Evolutionary conservation across 345 rosid genomes (phyloP).

Genomic region (Lepidium didymum): DNA sequence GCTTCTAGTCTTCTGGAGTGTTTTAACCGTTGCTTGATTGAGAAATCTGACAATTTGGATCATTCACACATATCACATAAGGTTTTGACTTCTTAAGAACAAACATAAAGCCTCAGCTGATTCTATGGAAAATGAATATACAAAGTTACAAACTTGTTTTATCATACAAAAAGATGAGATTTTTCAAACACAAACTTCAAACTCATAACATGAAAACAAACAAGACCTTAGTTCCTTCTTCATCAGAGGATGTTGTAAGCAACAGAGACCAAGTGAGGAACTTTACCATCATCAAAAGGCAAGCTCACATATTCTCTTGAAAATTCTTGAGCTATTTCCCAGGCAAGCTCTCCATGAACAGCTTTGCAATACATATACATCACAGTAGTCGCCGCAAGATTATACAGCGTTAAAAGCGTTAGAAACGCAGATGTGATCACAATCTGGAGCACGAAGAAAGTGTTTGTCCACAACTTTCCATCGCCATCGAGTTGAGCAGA

Average conservation of each 20-base stretch:
- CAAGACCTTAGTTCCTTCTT: neutral
- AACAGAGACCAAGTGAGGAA: conserved; percentile 53
- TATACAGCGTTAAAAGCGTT: conserved; percentile 30
- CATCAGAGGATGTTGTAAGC: conserved; percentile 17
- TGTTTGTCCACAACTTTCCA: conserved; percentile 32
- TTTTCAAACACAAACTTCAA: neutral
- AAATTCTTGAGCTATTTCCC: conserved; percentile 69
- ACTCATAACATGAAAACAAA: neutral
- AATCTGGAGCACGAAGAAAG: conserved; percentile 38
- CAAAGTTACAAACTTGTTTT: conserved; percentile 6
- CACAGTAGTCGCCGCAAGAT: conserved; percentile 46
- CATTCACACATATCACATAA: neutral
- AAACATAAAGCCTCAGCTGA: neutral
- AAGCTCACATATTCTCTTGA: conserved; percentile 51
- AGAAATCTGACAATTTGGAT: neutral
- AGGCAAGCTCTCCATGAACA: conserved; percentile 57
- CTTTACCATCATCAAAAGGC: conserved; percentile 73
- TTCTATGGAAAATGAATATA: neutral
- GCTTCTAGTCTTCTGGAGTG: neutral
- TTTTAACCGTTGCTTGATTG: neutral
- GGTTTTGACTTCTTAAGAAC: neutral
- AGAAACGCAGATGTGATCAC: conserved; percentile 37
- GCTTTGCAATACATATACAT: conserved; percentile 69
- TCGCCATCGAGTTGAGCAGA: conserved; percentile 7
- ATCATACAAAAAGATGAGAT: conserved; percentile 2